Base-by-base conservation (phyloP, 1,284 basidiomycete genomes). In the Tilletia setariae region DNA sequence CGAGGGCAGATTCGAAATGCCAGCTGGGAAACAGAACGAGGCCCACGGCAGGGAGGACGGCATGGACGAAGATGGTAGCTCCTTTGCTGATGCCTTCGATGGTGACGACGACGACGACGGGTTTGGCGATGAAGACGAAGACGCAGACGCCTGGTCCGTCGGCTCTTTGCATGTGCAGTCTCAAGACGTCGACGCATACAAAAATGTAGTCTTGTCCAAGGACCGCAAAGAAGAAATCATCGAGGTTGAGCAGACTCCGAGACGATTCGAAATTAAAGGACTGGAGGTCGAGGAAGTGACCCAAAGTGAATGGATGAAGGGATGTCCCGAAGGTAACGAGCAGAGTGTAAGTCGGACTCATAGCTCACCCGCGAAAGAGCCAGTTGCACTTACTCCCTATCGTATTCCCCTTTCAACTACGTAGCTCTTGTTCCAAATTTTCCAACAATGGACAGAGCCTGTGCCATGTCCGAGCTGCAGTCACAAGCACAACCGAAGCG, bases 301-400 rank as follows among this genome's bases (percentile, higher is more conserved):
- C 1, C 43, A 43, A 25, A 44, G 42, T 23, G 62, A 63, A 28
- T 63, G 62, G 62, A 43, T 63, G 62, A 43, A 46, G n/a, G 62
- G 62, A 2, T 63, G 62, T 23, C 40, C 62, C 0, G 62, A 63
- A 28, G 62, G 62, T 16, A 46, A 46, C 25, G 62, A 63, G 43
- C 62, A 63, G 21, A 46, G 21, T 63, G 62, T 63, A 21, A 44
- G 62, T 9, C 21, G 3, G 15, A 25, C 30, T 40, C 6, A 40
- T 63, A 40, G 25, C 28, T 11, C 2, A 21, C n/a, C 28, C 19
- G 56, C 56, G 56, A 8, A 25, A 8, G 8, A 49, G 47, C 7
- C 8, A n/a, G 47, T 8, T 49, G 47, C 8, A 8, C 47, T 49
- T 8, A 59, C 28, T 25, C 21, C 53, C 13, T 11, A 1, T 21